Evolutionary conservation across 2,329 filamentous ascomycete genomes (phyloP).

Genomic region (Sarocladium oryzae): DNA sequence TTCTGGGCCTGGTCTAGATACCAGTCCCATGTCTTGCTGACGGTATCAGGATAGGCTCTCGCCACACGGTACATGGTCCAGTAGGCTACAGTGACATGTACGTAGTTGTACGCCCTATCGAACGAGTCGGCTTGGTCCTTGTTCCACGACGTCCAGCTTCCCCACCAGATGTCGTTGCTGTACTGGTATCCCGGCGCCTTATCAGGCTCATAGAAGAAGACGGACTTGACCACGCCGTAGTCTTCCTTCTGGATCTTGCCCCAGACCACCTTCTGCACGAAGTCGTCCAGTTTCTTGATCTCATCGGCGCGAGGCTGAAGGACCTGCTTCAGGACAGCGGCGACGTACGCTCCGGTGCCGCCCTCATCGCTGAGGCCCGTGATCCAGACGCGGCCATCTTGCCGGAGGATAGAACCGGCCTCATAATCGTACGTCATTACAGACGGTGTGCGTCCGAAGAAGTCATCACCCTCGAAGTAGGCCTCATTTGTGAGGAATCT

Average conservation of each 20-base stretch:
- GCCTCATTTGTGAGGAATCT: slow-evolving; percentile 47
- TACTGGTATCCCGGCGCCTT: slow-evolving; percentile 38
- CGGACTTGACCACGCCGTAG: slow-evolving; percentile 45
- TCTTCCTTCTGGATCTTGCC: slow-evolving; percentile 39
- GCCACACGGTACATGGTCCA: slow-evolving; percentile 52
- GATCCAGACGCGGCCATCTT: slow-evolving; percentile 49
- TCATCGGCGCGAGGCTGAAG: slow-evolving; percentile 42
- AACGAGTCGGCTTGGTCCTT: slow-evolving; percentile 35
- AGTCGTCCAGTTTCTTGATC: slow-evolving; percentile 45
- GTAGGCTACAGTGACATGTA: slow-evolving; percentile 49
- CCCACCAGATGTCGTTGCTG: slow-evolving; percentile 37
- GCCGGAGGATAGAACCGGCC: slow-evolving; percentile 32
- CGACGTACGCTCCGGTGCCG: slow-evolving; percentile 49
- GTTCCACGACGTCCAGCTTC: slow-evolving; percentile 46
- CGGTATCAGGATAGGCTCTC: slow-evolving; percentile 37
- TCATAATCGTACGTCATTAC: slow-evolving; percentile 52
- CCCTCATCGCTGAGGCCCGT: slow-evolving; percentile 54
- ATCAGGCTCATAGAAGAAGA: slow-evolving; percentile 49
- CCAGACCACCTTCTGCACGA: slow-evolving; percentile 45
- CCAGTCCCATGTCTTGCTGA: slow-evolving; percentile 42
- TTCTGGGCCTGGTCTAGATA: slow-evolving; percentile 48
- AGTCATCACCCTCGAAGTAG: slow-evolving; percentile 47
- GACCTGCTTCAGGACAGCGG: slow-evolving; percentile 48
- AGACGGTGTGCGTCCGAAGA: slow-evolving; percentile 47
- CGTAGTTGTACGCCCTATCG: slow-evolving; percentile 52